These are phyloP conservation scores for Besnoitia besnoiti DNA, from an alignment of 169 alveolate genomes.

Conservation along the genomic window DNA sequence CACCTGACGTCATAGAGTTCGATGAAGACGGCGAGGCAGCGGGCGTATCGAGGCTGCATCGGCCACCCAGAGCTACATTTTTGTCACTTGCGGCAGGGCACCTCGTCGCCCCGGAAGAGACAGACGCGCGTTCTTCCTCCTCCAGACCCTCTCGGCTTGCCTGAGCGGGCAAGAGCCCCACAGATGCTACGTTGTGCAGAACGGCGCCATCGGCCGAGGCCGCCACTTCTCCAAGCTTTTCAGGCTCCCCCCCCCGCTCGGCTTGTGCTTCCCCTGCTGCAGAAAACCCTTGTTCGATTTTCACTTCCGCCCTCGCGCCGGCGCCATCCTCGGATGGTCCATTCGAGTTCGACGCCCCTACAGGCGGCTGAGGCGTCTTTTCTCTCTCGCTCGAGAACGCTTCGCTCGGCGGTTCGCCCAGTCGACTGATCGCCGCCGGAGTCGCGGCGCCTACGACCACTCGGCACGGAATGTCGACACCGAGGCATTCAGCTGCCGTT, in stretches of 20 bases:
- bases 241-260: no score
- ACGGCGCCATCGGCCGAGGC: no score
- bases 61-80: not conserved
- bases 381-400: not conserved
- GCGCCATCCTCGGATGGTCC: not conserved
- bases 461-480: not conserved
- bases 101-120: not conserved
- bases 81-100: slow-evolving; percentile 10
- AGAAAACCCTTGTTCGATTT: no score
- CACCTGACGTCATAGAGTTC: not conserved
- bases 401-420: not conserved
- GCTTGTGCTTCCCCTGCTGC: no score
- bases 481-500: not conserved
- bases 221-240: no score
- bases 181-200: no score
- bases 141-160: not conserved
- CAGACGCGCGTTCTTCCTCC: not conserved
- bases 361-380: not conserved
- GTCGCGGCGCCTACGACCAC: not conserved
- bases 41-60: slow-evolving; percentile 30
- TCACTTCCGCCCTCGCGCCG: not conserved
- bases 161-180: not conserved
- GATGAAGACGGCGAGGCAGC: slow-evolving; percentile 14
- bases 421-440: not conserved
- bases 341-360: not conserved